phyloP scores from a whole-genome alignment of 2,329 filamentous ascomycete genomes.

The Delphinella strobiligena region DNA sequence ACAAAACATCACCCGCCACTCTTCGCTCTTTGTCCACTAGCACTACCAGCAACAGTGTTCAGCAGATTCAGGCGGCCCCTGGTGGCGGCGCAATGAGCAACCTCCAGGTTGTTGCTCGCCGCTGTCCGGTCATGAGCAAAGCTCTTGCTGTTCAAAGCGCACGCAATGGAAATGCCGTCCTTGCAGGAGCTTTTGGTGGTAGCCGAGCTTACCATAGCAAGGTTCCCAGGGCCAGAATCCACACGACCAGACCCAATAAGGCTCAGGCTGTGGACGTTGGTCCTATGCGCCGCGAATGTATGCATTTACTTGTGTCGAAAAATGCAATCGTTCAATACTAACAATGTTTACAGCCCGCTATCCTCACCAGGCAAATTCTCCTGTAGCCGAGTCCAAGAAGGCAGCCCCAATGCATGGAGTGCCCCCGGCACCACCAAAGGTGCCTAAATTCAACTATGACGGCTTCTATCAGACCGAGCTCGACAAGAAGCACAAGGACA shows the following conservation, averaged over 20 bases:
- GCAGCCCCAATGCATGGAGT: slow-evolving; percentile 3
- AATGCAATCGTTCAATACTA: slow-evolving; percentile 7
- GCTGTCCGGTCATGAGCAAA: slow-evolving; percentile 98
- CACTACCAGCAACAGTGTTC: slow-evolving; percentile 35
- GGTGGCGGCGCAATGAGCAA: slow-evolving; percentile 94
- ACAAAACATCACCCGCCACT: slow-evolving; percentile 82
- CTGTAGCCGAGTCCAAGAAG: background rate
- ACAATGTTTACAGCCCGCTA: slow-evolving; percentile 4
- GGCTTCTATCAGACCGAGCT: slow-evolving; percentile 77
- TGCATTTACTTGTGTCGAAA: slow-evolving; percentile 6
- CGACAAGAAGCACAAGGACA: slow-evolving; percentile 99
- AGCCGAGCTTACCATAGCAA: slow-evolving; percentile 36
- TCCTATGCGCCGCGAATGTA: slow-evolving; percentile 40
- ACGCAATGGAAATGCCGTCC: slow-evolving; percentile 33
- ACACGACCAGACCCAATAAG: slow-evolving; percentile 66
- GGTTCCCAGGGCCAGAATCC: slow-evolving; percentile 59
- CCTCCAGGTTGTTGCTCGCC: slow-evolving; percentile 82
- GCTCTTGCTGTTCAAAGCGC: slow-evolving; percentile 73
- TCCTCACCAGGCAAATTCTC: slow-evolving; percentile 1
- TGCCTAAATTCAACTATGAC: slow-evolving; percentile 74
- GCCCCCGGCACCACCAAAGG: slow-evolving; percentile 36
- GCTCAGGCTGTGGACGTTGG: slow-evolving; percentile 62
- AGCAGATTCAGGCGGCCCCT: slow-evolving; percentile 48
- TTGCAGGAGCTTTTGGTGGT: slow-evolving; percentile 38
- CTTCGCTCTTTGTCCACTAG: slow-evolving; percentile 79